phyloP scores from a whole-genome alignment of 1,284 basidiomycete species.

The Leccinum huronense region DNA sequence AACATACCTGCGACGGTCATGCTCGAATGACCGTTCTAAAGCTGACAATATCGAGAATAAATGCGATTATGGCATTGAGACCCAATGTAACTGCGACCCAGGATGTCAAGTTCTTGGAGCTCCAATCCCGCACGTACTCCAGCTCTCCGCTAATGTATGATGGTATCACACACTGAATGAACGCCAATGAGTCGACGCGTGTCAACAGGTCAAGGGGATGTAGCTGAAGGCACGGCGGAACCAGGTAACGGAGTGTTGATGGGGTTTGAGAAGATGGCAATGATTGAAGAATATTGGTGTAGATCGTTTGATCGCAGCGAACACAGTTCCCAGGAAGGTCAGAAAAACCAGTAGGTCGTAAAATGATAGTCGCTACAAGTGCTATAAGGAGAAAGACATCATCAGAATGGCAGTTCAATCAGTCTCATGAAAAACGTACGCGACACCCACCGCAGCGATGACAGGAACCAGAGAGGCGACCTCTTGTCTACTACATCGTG shows the following conservation, averaged over 20 bases:
- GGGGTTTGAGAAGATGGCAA: slow-evolving; percentile 26
- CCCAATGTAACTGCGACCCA: slow-evolving; percentile 56
- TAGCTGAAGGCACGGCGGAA: slow-evolving; percentile 52
- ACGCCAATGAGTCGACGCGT: slow-evolving; percentile 84
- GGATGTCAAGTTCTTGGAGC: slow-evolving; percentile 50
- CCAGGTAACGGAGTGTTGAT: slow-evolving; percentile 29
- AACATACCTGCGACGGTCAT: slow-evolving; percentile 83
- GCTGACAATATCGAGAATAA: slow-evolving; percentile 87
- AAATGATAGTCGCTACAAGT: slow-evolving; percentile 92
- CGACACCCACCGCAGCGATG: slow-evolving; percentile 86
- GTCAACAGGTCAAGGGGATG: slow-evolving; percentile 86
- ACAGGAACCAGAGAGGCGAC: slow-evolving; percentile 82
- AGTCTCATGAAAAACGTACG: slow-evolving; percentile 58
- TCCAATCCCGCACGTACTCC: slow-evolving; percentile 54
- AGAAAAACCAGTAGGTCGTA: slow-evolving; percentile 79
- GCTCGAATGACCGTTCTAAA: slow-evolving; percentile 82
- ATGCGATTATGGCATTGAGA: slow-evolving; percentile 83
- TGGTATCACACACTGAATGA: slow-evolving; percentile 78
- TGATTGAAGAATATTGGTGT: slow-evolving; percentile 79
- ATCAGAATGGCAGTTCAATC: not conserved
- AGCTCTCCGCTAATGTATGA: slow-evolving; percentile 81
- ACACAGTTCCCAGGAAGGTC: slow-evolving; percentile 82
- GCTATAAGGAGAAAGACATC: slow-evolving; percentile 37
- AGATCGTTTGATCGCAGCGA: slow-evolving; percentile 88
- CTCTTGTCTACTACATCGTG: slow-evolving; percentile 55